Base-by-base conservation (phyloP, 805 yeast genomes). In the Candida sakaeoensis region DNA sequence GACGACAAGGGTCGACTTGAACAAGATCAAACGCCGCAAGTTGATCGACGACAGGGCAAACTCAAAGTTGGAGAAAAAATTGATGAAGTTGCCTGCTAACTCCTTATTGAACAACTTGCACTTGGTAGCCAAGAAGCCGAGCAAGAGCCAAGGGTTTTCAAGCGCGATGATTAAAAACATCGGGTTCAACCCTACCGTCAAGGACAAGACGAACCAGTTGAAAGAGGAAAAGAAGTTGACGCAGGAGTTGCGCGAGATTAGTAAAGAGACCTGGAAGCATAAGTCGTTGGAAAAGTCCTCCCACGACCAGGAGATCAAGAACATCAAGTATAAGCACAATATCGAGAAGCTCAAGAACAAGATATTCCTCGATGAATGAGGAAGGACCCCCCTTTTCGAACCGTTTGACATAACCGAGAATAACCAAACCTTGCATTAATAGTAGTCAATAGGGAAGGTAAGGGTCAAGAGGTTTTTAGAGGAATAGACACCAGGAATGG, bases 161-260 rank as follows among this genome's bases (percentile, higher is more conserved):
- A 54, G 62, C 33, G 57, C 63, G 2, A 57, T 69, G 25, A 51
- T 76, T 13, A 57, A 60, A 14, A 55, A 58, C 12, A 54, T 77
- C 30, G 83, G 82, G 2, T 77, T 71, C 48, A 80, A 77, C 53
- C 82, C 82, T 2, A 70, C 77, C 5, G 15, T 16, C 10, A 28
- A 35, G 8, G 31, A 32, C 8, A 14, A n/a, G 3, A n/a, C 33
- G 10, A 17, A 27, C 8, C 42, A 35, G 6, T n/a, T 17, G 9
- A 31, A 40, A 37, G 39, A 42, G 27, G 32, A 42, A 25, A 35
- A 28, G 31, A 36, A 45, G 25, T 9, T 33, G 16, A 21, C 42
- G 28, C 18, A 49, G 24, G 63, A 59, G 28, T 42, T 59, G n/a
- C 41, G 50, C 23, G 54, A 55, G 13, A 38, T 59, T 14, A 55